Evolutionary conservation across 2,329 filamentous ascomycete species (phyloP).

Genomic region (Colletotrichum navitas): DNA sequence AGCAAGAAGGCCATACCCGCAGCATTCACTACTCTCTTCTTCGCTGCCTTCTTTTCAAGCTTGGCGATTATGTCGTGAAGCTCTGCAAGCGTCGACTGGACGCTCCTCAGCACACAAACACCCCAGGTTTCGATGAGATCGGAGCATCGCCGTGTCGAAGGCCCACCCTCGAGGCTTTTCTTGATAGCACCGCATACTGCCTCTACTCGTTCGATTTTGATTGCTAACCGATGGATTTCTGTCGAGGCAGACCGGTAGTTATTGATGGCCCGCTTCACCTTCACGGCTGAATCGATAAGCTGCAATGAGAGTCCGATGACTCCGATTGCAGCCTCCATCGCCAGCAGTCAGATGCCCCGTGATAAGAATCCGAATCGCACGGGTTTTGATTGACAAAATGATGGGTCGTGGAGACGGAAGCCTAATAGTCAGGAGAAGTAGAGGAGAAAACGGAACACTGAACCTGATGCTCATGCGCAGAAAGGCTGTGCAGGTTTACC

Average conservation of each 20-base stretch:
- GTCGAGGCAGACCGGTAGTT: constrained; percentile 32
- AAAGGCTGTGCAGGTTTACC: constrained; percentile 6
- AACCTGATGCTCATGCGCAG: not conserved
- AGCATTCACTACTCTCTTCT: not conserved
- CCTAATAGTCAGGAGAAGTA: too few relatives aligned
- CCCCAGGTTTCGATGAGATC: constrained; percentile 4
- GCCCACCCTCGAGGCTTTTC: not conserved
- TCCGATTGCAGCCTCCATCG: constrained; percentile 33
- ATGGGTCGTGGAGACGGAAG: not conserved
- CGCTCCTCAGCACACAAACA: not conserved
- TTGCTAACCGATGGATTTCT: constrained; percentile 8
- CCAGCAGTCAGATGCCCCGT: not conserved
- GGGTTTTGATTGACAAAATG: not conserved
- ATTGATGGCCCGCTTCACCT: constrained; percentile 69
- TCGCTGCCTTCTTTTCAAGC: constrained; percentile 4
- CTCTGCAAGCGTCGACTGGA: constrained; percentile 18
- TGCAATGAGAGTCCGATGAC: constrained; percentile 28
- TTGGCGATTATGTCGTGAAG: constrained; percentile 10
- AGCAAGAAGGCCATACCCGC: not conserved
- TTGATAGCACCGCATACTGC: constrained; percentile 12
- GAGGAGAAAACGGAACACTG: not conserved
- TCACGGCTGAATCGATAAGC: constrained; percentile 44
- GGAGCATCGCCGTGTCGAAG: not conserved
- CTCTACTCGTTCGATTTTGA: constrained; percentile 20
- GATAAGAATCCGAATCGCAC: not conserved